Base-by-base conservation (phyloP, 2,329 filamentous ascomycete species). In the Arachnomyces sp. region DNA sequence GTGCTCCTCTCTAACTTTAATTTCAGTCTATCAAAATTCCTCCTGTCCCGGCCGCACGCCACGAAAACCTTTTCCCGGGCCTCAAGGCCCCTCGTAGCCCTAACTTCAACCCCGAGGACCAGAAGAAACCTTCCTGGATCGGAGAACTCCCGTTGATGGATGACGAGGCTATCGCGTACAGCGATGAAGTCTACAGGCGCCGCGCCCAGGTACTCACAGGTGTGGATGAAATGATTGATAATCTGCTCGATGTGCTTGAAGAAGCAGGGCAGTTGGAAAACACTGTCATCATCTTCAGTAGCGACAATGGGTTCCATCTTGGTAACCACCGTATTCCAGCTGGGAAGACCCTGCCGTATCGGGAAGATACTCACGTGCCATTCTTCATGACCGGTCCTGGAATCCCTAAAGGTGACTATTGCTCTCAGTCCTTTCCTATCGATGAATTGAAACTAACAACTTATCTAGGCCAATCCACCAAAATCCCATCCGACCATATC, bases 171-270 rank as follows among this genome's bases (percentile, higher is more conserved):
- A 36, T 52, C 16, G 41, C 40, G 3, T 47, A 48, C 8, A 41
- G 36, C 1, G 52, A 56, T 32, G 37, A 45, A 3, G 43, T 47
- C 6, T 55, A 49, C 18, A 44, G 47, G 0, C 34, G 36, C 9
- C 47, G 59, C 1, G 34, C 52, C 1, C 48, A 54, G n/a, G 44
- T 53, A 0, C 43, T 61, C 2, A 42, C 48, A 12, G 55, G 58
- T 3, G 47, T 64, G 0, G 59, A 64, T 31, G 59, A 63, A 14
- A 57, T 63, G 3, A 46, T 63, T 3, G 49, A 55, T 21, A 57
- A 62, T 36, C 51, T 62, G 1, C 34, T 63, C 1, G 30, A 44
- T 3, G 47, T 45, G 39, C 47, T 63, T 1, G 51, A 57, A n/a
- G 48, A 49, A 7, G 53, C 49, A 17, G 46, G 46, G 1, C 28